Evolutionary conservation across 495 filamentous ascomycete species (phyloP), one percentile per base, ranked within the genome.

Genomic region (Aspergillus campestris): DNA sequence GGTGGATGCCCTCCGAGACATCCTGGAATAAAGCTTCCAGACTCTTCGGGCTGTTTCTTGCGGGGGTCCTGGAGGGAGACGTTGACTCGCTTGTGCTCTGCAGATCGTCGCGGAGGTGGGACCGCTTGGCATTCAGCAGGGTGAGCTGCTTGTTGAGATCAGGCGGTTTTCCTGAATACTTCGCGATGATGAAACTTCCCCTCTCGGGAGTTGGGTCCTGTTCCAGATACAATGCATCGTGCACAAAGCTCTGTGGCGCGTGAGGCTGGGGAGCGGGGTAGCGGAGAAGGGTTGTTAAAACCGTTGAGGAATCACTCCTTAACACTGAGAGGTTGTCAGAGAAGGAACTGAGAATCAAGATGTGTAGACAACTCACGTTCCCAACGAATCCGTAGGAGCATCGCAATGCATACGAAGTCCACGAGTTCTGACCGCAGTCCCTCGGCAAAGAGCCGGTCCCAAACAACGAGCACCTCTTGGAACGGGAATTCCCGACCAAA

Each of bases 401-500:
- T 97, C 7, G 89, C 83, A 45, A 95, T 81, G 55, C 90, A 96
- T 14, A 95, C 82, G 38, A 89, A 74, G 52, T 96, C 87, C 47
- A 97, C 78, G 27, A 97, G 66, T 39, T 88, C 80, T 38, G 92
- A 67, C n/a, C 74, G 72, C 34, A 94, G 74, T 49, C 95, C 90
- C 57, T 92, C 81, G 0, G 92, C 88, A 59, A 99, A 94, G 3
- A 99, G 67, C 3, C 80, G 68, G 69, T 99, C 92, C 92, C 92
- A 98, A 44, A 97, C 75, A 34, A 75, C 60, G 5, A 99, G 73
- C 38, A 89, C 70, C 53, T 94, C 81, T 31, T 92, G 80, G 44
- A 95, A 94, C 0, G 84, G 78, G 48, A 97, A 96, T 67, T 97
- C 92, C 41, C 92, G 78, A 34, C 91, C 87, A 58, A 96, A 99